These are phyloP conservation scores for Penicillium ochrochloron DNA, from an alignment of 495 filamentous ascomycete species.

Conservation along the genomic window DNA sequence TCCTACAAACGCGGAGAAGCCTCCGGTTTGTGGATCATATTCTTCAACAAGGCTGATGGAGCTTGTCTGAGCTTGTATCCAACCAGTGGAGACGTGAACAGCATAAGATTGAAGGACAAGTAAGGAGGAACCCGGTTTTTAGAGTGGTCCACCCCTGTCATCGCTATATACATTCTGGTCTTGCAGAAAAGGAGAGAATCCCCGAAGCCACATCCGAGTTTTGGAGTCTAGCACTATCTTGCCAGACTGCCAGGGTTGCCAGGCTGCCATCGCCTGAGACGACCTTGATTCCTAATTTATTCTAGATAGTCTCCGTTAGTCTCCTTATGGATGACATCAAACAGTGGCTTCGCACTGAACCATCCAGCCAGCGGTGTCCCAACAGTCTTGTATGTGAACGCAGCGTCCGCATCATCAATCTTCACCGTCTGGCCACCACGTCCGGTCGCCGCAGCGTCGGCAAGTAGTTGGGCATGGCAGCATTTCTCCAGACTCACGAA, in stretches of 20 bases:
- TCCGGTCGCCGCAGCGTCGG: slow-evolving; percentile 73
- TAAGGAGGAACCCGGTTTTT: background rate
- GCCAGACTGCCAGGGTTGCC: background rate
- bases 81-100: background rate
- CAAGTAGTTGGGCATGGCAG: slow-evolving; percentile 75
- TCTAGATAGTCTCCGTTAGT: slow-evolving; percentile 62
- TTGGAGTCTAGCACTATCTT: background rate
- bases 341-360: slow-evolving; percentile 75
- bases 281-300: slow-evolving; percentile 27
- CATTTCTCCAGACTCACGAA: slow-evolving; percentile 76
- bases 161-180: background rate
- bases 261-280: background rate
- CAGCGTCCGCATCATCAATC: slow-evolving; percentile 70
- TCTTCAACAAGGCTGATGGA: background rate
- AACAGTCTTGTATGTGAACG: slow-evolving; percentile 68
- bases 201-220: background rate
- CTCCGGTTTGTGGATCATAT: slow-evolving; percentile 1
- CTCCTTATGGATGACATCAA: slow-evolving; percentile 73
- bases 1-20: background rate
- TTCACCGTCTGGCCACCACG: slow-evolving; percentile 66
- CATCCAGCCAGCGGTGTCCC: slow-evolving; percentile 66
- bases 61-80: background rate
- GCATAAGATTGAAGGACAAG: background rate
- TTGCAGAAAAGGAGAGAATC: background rate
- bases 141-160: background rate